Evolutionary conservation across 176 grass and related monocot genomes (phyloP).

Genomic region (Rhynchospora tenuis): DNA sequence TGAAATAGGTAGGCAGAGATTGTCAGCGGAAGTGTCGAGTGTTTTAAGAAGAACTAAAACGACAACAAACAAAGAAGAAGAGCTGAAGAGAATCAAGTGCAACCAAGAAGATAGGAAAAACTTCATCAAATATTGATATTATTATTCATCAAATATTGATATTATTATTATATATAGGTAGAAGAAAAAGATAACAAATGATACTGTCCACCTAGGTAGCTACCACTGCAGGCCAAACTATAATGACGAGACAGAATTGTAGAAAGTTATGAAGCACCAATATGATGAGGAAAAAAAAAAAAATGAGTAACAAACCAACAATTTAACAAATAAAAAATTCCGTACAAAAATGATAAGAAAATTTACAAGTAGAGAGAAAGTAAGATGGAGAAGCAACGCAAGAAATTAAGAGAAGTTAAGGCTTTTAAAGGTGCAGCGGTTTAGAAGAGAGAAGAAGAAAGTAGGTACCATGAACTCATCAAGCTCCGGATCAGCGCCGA

Average conservation of each 20-base stretch:
- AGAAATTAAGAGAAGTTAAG: not conserved
- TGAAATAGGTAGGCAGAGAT: not conserved
- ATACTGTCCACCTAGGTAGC: not conserved
- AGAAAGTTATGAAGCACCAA: no score
- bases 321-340: no score
- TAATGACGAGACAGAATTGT: no score
- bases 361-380: not conserved
- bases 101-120: not conserved
- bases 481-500: slow-evolving; percentile 80
- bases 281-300: no score
- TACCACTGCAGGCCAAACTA: not conserved
- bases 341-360: not conserved
- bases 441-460: not conserved
- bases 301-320: no score
- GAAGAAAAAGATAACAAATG: not conserved
- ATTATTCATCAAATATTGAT: no score
- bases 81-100: not conserved
- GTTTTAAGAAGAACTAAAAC: not conserved
- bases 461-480: slow-evolving; percentile 89
- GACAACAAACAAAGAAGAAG: not conserved
- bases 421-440: not conserved
- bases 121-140: no score
- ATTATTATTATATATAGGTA: no score
- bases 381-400: not conserved
- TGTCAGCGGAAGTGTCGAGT: not conserved